Evolutionary conservation across 805 yeast genomes (phyloP).

Genomic region (Starmerella bombicola): DNA sequence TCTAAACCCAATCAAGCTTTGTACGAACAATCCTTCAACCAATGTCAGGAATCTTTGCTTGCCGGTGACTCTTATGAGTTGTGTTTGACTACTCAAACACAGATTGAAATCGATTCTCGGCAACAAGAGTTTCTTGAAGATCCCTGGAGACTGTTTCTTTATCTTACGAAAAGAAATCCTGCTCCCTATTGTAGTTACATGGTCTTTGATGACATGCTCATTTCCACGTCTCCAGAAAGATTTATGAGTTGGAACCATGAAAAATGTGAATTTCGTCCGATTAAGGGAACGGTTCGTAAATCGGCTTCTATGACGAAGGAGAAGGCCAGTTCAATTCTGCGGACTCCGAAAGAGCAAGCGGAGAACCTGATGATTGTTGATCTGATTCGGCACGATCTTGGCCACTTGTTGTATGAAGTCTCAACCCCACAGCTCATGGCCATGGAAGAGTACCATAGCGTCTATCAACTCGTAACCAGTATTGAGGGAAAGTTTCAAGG

Average conservation of each 20-base stretch:
- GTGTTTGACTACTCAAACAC: slow-evolving; percentile 71
- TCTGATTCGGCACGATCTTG: slow-evolving; percentile 81
- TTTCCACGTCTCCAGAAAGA: slow-evolving; percentile 91
- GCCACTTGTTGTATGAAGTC: slow-evolving; percentile 52
- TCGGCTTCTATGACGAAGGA: slow-evolving; percentile 40
- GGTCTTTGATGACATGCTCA: slow-evolving; percentile 50
- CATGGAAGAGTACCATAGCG: slow-evolving; percentile 85
- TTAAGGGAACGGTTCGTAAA: slow-evolving; percentile 87
- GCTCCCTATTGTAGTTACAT: slow-evolving; percentile 84
- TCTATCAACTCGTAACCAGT: slow-evolving; percentile 83
- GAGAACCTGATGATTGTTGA: slow-evolving; percentile 97
- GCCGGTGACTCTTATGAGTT: slow-evolving; percentile 89
- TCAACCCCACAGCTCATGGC: slow-evolving; percentile 68
- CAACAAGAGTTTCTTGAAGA: slow-evolving; percentile 36
- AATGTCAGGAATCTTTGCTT: slow-evolving; percentile 55
- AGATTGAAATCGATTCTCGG: slow-evolving; percentile 32
- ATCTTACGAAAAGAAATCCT: slow-evolving; percentile 62
- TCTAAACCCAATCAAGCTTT: slow-evolving; percentile 8
- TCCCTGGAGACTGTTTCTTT: slow-evolving; percentile 65
- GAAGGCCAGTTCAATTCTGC: slow-evolving; percentile 50
- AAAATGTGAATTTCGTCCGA: slow-evolving; percentile 75
- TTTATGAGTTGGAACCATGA: slow-evolving; percentile 63
- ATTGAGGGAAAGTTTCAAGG: slow-evolving; percentile 48
- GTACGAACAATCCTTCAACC: slow-evolving; percentile 44
- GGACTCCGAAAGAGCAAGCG: slow-evolving; percentile 85